Evolutionary conservation across 23 red algal species (phyloP).

Genomic region (Porphyridium purpureum): DNA sequence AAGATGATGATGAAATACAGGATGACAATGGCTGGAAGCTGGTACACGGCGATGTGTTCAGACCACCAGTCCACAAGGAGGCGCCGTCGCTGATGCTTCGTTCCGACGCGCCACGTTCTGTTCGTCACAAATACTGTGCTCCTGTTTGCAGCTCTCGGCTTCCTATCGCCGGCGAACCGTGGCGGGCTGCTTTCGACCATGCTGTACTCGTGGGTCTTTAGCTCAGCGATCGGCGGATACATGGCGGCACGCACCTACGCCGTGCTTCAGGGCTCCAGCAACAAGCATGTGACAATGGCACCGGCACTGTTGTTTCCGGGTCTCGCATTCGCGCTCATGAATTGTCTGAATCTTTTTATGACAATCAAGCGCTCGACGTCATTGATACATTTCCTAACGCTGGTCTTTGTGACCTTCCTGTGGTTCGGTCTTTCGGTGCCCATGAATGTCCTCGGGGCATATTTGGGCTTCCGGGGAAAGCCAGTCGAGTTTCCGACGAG

Average conservation of each 20-base stretch:
- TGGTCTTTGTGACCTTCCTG: slow-evolving; percentile 63
- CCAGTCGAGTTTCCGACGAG: slow-evolving; percentile 53
- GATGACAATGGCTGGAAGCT: slow-evolving; percentile 98
- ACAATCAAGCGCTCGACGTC: slow-evolving; percentile 56
- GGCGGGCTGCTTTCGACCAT: slow-evolving; percentile 77
- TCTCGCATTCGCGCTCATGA: slow-evolving; percentile 51
- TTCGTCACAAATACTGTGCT: no score
- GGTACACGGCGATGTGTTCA: slow-evolving; percentile 95
- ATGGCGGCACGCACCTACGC: slow-evolving; percentile 57
- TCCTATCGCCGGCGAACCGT: slow-evolving; percentile 80
- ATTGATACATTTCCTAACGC: slow-evolving; percentile 69
- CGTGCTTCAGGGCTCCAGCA: slow-evolving; percentile 42
- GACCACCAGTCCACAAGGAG: slow-evolving; percentile 39
- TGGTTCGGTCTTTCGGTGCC: slow-evolving; percentile 97
- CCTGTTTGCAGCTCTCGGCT: slow-evolving; percentile 64
- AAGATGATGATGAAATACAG: slow-evolving; percentile 79
- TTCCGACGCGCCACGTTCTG: slow-evolving; percentile 62
- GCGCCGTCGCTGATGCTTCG: slow-evolving; percentile 60
- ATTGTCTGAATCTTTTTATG: slow-evolving; percentile 62
- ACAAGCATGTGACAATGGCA: slow-evolving; percentile 60
- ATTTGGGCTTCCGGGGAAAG: slow-evolving; percentile 56
- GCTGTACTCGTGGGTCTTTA: slow-evolving; percentile 68
- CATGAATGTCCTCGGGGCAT: slow-evolving; percentile 66
- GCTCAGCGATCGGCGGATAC: slow-evolving; percentile 49
- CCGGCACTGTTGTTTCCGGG: slow-evolving; percentile 80